Base-by-base conservation (phyloP, 768 basidiomycete genomes). In the Termitomyces sp. region DNA sequence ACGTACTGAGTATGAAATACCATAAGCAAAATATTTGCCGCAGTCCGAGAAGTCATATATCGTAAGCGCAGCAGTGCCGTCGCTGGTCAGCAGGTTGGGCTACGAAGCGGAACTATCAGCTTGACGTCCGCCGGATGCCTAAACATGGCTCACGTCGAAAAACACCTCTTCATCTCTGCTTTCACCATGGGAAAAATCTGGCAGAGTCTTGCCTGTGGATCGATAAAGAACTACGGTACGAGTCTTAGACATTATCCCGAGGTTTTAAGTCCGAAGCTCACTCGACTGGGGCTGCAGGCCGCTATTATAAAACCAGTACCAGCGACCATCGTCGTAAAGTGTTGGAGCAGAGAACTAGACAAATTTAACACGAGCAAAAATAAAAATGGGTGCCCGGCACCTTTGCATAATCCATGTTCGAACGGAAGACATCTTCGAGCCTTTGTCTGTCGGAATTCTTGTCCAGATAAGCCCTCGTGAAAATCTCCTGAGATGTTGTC, bases 251-350 rank as follows among this genome's bases (percentile, higher is more conserved):
- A n/a, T 58, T 35, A 58, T 46, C 42, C 45, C 18, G n/a, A 45
- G 36, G 24, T 50, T 66, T 49, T 18, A 7, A 20, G 35, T 35
- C 33, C 42, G 28, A 76, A 74, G 75, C 56, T 69, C 61, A 80
- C 79, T 73, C 58, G 83, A 77, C 68, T 92, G 91, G 1, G 88
- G 79, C 63, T 91, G 86, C 32, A 93, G 80, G 35, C 91, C 92
- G 56, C 83, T 86, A 73, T 94, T 92, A 68, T 88, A 83, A 67
- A 81, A 83, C 89, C 91, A 91, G 67, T 94, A 94, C 87, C 90
- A 94, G 53, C 81, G 82, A 16, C 80, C 82, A 66, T 92, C 90
- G 15, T 85, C 77, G 62, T 84, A 82, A 56, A 89, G 63, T 13
- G 65, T 70, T 0, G 91, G 92, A 0, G 85, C 75, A 22, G 82